Evolutionary conservation across 2,329 filamentous ascomycete genomes (phyloP), one percentile per base, ranked within the genome.

Genomic region (Penicillium capsulatum): DNA sequence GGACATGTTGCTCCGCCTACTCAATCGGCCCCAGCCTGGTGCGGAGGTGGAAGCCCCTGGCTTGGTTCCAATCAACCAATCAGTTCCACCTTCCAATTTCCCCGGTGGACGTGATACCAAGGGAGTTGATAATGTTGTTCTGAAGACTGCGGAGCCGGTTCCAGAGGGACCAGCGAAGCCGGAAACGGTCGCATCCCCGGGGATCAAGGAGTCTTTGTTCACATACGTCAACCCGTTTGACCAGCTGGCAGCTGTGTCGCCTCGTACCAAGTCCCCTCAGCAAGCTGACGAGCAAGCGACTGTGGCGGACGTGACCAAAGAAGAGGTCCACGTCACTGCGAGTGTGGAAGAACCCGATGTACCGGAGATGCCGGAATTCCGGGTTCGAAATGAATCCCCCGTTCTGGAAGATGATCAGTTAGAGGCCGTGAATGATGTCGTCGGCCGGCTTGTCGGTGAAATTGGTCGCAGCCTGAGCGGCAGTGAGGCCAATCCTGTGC

Each of bases 1-100:
- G 64, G 83, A 91, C 48, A 86, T 92, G 59, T 74, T 98, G 33
- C 79, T 97, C 47, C 84, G 87, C 54, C 74, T 97, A 42, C 76
- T 98, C 48, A 92, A 89, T 58, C 82, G 84, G 34, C 81, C 85
- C 36, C 89, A 63, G 31, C 48, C 58, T 19, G 51, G 45, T 9
- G 46, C 54, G 17, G 38, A 63, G 54, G 55, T 52, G 19, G 45
- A 65, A 10, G 61, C 71, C 10, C 63, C 67, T 14, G 52, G 70
- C 17, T 67, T 69, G 38, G 52, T 65, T 31, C 58, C 65, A 14
- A 53, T 62, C 26, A 51, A 58, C 8, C 55, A 60, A 39, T 56
- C 61, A 9, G 45, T 61, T 27, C 54, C 57, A 22, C 45, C 48
- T 16, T n/a, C 26, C 57, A 60, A 17, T 26, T 20, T 30, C 31